Conservation (phyloP, 306 rosid genomes). For the Spatholobus suberectus region DNA sequence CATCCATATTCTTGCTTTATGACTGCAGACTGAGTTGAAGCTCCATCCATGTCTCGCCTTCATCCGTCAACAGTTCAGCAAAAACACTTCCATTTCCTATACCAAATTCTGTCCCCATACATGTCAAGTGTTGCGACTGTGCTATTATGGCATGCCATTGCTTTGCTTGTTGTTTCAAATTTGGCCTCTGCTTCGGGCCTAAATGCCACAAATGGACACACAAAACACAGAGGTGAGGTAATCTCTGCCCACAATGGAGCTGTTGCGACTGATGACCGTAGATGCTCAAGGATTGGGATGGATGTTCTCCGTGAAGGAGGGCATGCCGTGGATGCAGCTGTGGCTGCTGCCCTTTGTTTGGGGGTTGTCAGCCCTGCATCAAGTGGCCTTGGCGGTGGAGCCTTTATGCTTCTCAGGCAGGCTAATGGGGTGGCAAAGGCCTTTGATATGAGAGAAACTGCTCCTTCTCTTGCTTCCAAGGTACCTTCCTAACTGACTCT, state of each 20-base stretch:
- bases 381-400: conserved; percentile 92
- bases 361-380: conserved; percentile 90
- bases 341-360: conserved; percentile 80
- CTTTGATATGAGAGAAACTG: conserved; percentile 88
- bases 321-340: conserved; percentile 81
- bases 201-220: conserved; percentile 15
- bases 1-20: too few relatives aligned
- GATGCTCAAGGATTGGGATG: conserved; percentile 77
- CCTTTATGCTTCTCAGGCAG: conserved; percentile 71
- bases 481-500: conserved; percentile 38
- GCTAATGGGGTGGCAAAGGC: conserved; percentile 59
- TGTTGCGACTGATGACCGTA: conserved; percentile 71
- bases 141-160: conserved; percentile 43
- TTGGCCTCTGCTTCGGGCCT: conserved; percentile 42
- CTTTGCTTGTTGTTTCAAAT: conserved; percentile 41
- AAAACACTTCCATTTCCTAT: neutral
- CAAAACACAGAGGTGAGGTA: conserved; percentile 58
- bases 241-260: conserved; percentile 62
- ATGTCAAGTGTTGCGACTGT: conserved; percentile 45
- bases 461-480: conserved; percentile 73
- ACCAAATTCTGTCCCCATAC: neutral
- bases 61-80: conserved; percentile 5
- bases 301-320: conserved; percentile 69
- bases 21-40: neutral
- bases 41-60: conserved; percentile 14